Evolutionary conservation across 441 rosid genomes (phyloP).

Genomic region (Populus hybrid): DNA sequence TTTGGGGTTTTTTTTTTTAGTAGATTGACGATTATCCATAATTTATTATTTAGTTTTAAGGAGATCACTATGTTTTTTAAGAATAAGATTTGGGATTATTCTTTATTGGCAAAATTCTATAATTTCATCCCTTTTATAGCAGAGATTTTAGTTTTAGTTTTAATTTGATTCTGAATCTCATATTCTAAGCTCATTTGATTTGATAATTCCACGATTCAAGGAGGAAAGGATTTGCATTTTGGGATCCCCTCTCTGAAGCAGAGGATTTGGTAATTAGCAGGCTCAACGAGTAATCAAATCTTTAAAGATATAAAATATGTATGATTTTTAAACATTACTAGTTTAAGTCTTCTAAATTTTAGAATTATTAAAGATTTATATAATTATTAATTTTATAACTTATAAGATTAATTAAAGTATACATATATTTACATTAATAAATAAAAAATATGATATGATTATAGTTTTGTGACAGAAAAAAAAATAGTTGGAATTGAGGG

Average conservation of each 20-base stretch:
- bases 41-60: background rate
- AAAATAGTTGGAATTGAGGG: no score
- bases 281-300: background rate
- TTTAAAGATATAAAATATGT: no score
- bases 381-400: fast-evolving
- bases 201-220: background rate
- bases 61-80: background rate
- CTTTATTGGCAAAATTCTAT: background rate
- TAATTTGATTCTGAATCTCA: background rate
- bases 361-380: no score
- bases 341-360: no score
- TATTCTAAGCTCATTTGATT: background rate
- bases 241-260: background rate
- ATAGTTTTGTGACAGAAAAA: no score
- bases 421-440: no score
- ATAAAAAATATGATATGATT: no score
- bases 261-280: background rate
- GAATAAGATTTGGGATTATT: background rate
- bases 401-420: fast-evolving
- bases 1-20: background rate
- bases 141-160: background rate
- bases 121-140: background rate
- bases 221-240: background rate
- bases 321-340: no score
- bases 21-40: background rate